These are phyloP conservation scores for Borovskyia barvae DNA, from an alignment of 208 protist species.

Conservation along the genomic window DNA sequence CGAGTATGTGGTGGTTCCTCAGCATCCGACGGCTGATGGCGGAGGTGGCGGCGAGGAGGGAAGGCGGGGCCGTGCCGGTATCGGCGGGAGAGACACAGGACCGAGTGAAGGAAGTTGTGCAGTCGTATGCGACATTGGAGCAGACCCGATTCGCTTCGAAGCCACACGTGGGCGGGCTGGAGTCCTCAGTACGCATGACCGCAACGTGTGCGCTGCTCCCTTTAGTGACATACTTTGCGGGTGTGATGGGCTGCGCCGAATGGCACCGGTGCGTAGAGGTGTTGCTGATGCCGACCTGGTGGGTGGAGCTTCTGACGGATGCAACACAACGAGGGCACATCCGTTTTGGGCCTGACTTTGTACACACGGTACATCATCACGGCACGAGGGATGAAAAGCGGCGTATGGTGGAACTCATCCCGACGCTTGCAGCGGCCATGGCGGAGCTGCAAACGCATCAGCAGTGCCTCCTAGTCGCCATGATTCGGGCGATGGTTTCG, in stretches of 20 bases:
- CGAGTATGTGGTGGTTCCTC: conserved; percentile 57
- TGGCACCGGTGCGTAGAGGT: conserved; percentile 30
- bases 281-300: conserved; percentile 30
- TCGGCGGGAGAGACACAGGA: neutral
- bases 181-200: neutral
- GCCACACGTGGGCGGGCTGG: neutral
- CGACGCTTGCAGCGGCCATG: conserved; percentile 14
- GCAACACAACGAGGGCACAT: conserved; percentile 21
- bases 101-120: conserved; percentile 10
- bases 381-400: conserved; percentile 12
- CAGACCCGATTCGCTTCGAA: conserved; percentile 13
- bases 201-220: conserved; percentile 23
- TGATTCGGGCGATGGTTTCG: conserved; percentile 31
- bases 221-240: conserved; percentile 25
- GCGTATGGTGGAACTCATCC: conserved; percentile 27
- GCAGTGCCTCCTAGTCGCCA: conserved; percentile 66
- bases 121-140: conserved; percentile 25
- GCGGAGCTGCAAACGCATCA: conserved; percentile 49
- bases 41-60: neutral
- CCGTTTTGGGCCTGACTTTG: conserved; percentile 48
- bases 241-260: conserved; percentile 22
- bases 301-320: conserved; percentile 17
- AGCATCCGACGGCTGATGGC: conserved; percentile 26
- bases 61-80: neutral
- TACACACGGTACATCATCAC: conserved; percentile 23